These are phyloP conservation scores for Aspergillus fumigatiaffinis DNA, from an alignment of 2,329 filamentous ascomycete species.

Conservation along the genomic window DNA sequence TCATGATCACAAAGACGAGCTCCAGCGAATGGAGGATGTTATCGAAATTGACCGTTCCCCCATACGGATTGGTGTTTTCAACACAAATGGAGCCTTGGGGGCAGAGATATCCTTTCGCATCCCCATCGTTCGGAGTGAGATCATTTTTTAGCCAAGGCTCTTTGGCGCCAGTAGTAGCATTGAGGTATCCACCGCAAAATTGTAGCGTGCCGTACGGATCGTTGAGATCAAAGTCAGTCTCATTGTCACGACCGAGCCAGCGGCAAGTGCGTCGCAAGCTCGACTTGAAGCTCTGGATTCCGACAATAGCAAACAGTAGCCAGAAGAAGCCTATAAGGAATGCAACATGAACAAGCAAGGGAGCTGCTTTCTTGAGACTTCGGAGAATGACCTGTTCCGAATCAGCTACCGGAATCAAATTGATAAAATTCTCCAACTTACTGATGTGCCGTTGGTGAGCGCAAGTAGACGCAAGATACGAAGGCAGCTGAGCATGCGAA, in stretches of 20 bases:
- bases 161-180: conserved; percentile 53
- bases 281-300: conserved; percentile 92
- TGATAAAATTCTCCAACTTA: conserved; percentile 43
- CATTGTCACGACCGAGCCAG: conserved; percentile 62
- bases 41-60: conserved; percentile 87
- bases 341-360: conserved; percentile 83
- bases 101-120: conserved; percentile 78
- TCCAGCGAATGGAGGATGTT: conserved; percentile 90
- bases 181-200: conserved; percentile 82
- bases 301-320: conserved; percentile 94
- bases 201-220: conserved; percentile 59
- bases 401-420: conserved; percentile 9
- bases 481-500: conserved; percentile 93
- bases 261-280: conserved; percentile 74
- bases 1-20: conserved; percentile 97
- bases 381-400: conserved; percentile 72
- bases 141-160: conserved; percentile 67
- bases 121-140: conserved; percentile 48
- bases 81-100: conserved; percentile 79
- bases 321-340: conserved; percentile 97
- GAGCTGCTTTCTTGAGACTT: conserved; percentile 92
- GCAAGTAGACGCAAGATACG: conserved; percentile 87
- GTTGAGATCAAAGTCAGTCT: conserved; percentile 40
- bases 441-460: conserved; percentile 87
- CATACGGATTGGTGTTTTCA: conserved; percentile 72